phyloP scores from a whole-genome alignment of 2,329 filamentous ascomycete genomes.

The Neofusicoccum ribis region DNA sequence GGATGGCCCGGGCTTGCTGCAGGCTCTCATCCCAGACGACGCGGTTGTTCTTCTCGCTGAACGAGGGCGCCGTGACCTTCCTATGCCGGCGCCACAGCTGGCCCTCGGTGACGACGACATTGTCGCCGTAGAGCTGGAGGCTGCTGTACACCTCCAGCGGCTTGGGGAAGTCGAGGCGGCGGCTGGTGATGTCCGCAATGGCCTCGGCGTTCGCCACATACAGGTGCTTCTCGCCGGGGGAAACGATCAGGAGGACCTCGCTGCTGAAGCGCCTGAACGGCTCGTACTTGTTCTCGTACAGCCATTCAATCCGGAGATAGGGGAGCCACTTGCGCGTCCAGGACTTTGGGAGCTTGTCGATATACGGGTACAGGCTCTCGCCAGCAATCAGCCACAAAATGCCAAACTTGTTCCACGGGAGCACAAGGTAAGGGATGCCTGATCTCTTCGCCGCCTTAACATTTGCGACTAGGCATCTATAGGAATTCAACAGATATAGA shows the following conservation, averaged over 20 bases:
- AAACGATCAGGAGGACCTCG: slow-evolving; percentile 66
- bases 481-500: slow-evolving; percentile 36
- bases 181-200: slow-evolving; percentile 64
- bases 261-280: slow-evolving; percentile 59
- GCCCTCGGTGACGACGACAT: slow-evolving; percentile 71
- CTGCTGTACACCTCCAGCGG: slow-evolving; percentile 60
- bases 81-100: slow-evolving; percentile 70
- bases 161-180: slow-evolving; percentile 72
- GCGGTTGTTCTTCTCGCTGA: slow-evolving; percentile 74
- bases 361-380: slow-evolving; percentile 56
- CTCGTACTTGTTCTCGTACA: slow-evolving; percentile 56
- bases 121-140: slow-evolving; percentile 68
- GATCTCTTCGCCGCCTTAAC: slow-evolving; percentile 47
- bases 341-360: slow-evolving; percentile 56
- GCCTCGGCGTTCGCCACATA: slow-evolving; percentile 65
- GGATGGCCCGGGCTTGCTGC: slow-evolving; percentile 54
- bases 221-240: slow-evolving; percentile 55
- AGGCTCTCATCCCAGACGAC: slow-evolving; percentile 66
- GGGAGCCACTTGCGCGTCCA: slow-evolving; percentile 61
- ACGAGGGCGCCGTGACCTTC: slow-evolving; percentile 69
- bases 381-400: slow-evolving; percentile 58
- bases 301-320: slow-evolving; percentile 61
- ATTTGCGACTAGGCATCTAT: slow-evolving; percentile 42
- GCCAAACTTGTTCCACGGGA: slow-evolving; percentile 51
- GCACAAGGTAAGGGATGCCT: slow-evolving; percentile 46